Conservation (phyloP, 169 alveolate species). For the Plasmodium cynomolgi region DNA sequence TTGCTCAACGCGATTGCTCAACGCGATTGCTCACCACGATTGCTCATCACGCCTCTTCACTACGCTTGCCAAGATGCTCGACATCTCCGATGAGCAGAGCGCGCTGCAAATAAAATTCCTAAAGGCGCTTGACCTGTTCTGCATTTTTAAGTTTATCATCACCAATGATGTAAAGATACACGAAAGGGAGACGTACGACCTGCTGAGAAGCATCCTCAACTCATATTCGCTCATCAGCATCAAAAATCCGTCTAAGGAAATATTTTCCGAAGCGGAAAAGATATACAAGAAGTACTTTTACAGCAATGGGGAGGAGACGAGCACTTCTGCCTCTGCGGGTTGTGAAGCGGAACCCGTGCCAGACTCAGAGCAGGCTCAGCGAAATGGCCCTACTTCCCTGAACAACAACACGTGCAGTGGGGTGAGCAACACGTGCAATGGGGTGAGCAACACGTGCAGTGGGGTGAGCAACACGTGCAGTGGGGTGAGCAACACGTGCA, state of each 20-base stretch:
- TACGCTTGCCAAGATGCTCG: neutral
- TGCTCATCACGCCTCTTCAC: neutral
- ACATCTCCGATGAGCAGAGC: slow-evolving; percentile 73
- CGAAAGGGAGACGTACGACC: slow-evolving; percentile 40
- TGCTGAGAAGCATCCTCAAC: slow-evolving; percentile 33
- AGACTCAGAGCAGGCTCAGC: neutral
- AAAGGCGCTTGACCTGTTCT: slow-evolving; percentile 77
- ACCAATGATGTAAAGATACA: slow-evolving; percentile 75
- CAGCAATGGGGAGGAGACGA: neutral
- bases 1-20: neutral
- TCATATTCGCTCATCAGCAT: slow-evolving; percentile 32
- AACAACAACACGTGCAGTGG: neutral
- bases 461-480: neutral
- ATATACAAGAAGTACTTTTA: slow-evolving; percentile 10
- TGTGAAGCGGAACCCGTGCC: neutral
- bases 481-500: neutral
- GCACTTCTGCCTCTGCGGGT: neutral
- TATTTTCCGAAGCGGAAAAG: slow-evolving; percentile 18
- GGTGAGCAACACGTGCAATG: neutral
- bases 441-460: neutral
- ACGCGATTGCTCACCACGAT: too few species aligned
- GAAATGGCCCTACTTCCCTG: neutral
- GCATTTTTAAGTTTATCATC: slow-evolving; percentile 76
- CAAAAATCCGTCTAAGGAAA: neutral
- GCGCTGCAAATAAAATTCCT: slow-evolving; percentile 74